Evolutionary conservation across 202 grass and related monocot genomes (phyloP).

Genomic region (Digitaria exilis): DNA sequence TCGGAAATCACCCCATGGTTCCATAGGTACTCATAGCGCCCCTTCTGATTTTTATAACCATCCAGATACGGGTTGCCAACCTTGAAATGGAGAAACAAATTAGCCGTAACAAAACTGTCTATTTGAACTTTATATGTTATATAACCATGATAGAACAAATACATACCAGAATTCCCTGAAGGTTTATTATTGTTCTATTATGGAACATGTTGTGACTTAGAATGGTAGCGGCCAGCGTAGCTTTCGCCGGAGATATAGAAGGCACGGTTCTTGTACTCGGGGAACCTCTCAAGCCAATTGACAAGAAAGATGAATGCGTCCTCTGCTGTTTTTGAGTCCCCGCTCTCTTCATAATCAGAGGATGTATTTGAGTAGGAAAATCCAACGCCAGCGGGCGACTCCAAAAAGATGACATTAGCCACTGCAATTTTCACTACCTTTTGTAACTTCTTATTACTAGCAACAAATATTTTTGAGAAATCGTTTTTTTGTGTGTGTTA

Average conservation of each 20-base stretch:
- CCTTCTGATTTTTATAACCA: neutral
- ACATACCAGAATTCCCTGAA: slow-evolving; percentile 41
- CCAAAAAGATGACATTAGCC: slow-evolving; percentile 62
- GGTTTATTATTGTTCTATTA: slow-evolving; percentile 31
- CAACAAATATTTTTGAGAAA: no score
- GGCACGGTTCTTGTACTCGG: slow-evolving; percentile 40
- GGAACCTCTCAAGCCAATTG: slow-evolving; percentile 58
- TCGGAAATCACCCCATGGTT: slow-evolving; percentile 39
- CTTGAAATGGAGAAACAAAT: slow-evolving; percentile 2
- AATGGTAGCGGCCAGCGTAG: slow-evolving; percentile 56
- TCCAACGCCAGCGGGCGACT: slow-evolving; percentile 42
- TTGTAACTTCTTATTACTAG: no score
- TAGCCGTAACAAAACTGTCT: neutral
- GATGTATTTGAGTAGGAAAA: slow-evolving; percentile 51
- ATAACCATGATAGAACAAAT: neutral
- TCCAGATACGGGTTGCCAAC: neutral
- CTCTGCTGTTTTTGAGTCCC: slow-evolving; percentile 38
- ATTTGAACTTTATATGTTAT: neutral
- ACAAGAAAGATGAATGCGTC: slow-evolving; percentile 28
- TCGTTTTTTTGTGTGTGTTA: no score
- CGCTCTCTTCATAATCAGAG: slow-evolving; percentile 44
- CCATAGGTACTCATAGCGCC: neutral
- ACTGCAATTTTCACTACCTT: slow-evolving; percentile 27
- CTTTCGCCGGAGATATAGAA: slow-evolving; percentile 67
- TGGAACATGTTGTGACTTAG: slow-evolving; percentile 26